Evolutionary conservation across 2,329 filamentous ascomycete genomes (phyloP), one percentile per base, ranked within the genome.

Genomic region (Penicillium sp.): DNA sequence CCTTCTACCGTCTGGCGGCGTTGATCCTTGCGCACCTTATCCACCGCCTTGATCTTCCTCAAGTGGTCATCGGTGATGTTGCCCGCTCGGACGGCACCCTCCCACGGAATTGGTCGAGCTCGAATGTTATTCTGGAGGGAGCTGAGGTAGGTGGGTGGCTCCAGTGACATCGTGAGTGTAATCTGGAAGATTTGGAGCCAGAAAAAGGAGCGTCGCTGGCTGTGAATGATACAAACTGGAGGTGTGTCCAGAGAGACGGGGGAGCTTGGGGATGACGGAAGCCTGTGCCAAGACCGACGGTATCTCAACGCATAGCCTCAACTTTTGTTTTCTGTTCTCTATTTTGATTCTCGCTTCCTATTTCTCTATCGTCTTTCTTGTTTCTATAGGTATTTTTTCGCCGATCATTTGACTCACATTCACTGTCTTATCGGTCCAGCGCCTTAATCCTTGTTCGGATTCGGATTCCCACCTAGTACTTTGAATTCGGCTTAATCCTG

Each of bases 61-160:
- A 97, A 86, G 77, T 99, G 93, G 67, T 90, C 88, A 67, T 97
- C 93, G 58, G 90, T 96, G 78, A 99, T 90, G 71, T 91, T 94
- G 76, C 93, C 91, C 68, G 91, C 91, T 76, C 94, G 87, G 66
- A 96, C 91, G 70, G 93, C 93, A 70, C 93, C 93, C 78, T 97
- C 93, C 94, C 94, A 99, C 58, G 93, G 93, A 78, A 99, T 96
- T 65, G 93, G 93, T 67, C 94, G 87, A 73, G 91, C 89, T 73
- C 94, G 91, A 75, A 97, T 96, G 82, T 97, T 97, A 85, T 91
- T 96, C 81, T 96, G 93, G 67, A 97, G 84, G 67, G 91, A 93
- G 73, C 86, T 83, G 64, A 90, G 85, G 77, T 97, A 97, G 59
- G 90, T 90, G 59, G 93, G 93, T 67, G 91, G 89, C 74, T 97